A percentile compares a stretch with the other conserved stretches of the same genome.
These are phyloP conservation scores for Brasilioporus rufonigricans DNA, from an alignment of 768 basidiomycete species.

Conservation along the genomic window DNA sequence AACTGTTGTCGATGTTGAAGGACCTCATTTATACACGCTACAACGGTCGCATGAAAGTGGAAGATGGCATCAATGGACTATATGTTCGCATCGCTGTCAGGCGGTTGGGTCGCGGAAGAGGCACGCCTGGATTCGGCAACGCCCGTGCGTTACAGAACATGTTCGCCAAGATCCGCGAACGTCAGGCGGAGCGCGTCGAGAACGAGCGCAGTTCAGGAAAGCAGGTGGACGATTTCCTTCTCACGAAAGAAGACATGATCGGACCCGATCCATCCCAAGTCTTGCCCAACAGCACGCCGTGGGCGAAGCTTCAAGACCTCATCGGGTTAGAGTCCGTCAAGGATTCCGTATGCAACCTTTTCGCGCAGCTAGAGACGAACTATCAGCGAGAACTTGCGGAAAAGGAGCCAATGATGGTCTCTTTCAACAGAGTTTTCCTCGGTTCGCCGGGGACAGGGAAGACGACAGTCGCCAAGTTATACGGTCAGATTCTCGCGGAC, in stretches of 20 bases:
- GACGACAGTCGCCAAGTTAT: conserved; percentile 67
- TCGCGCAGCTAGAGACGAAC: conserved; percentile 49
- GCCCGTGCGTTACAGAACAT: conserved; percentile 60
- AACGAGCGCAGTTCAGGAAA: conserved; percentile 41
- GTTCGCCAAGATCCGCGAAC: conserved; percentile 45
- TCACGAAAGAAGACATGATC: conserved; percentile 57
- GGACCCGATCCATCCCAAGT: conserved; percentile 61
- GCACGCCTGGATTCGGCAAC: conserved; percentile 62
- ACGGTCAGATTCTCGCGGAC: conserved; percentile 62
- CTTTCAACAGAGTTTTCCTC: conserved; percentile 65
- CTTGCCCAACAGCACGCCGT: conserved; percentile 44
- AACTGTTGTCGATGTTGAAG: conserved; percentile 55
- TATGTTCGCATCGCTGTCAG: conserved; percentile 55
- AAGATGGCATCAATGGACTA: conserved; percentile 54
- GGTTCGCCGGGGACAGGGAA: conserved; percentile 74
- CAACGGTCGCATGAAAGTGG: conserved; percentile 51
- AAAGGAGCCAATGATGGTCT: conserved; percentile 47
- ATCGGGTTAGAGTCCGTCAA: conserved; percentile 62
- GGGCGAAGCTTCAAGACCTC: conserved; percentile 50
- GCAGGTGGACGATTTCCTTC: conserved; percentile 48
- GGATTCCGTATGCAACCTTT: conserved; percentile 47
- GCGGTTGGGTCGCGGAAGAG: conserved; percentile 62
- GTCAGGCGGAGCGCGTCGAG: conserved; percentile 52
- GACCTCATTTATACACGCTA: conserved; percentile 46
- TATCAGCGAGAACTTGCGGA: conserved; percentile 60